Evolutionary conservation across 2,329 filamentous ascomycete species (phyloP).

Genomic region (Cylindrodendrum hubeiense): DNA sequence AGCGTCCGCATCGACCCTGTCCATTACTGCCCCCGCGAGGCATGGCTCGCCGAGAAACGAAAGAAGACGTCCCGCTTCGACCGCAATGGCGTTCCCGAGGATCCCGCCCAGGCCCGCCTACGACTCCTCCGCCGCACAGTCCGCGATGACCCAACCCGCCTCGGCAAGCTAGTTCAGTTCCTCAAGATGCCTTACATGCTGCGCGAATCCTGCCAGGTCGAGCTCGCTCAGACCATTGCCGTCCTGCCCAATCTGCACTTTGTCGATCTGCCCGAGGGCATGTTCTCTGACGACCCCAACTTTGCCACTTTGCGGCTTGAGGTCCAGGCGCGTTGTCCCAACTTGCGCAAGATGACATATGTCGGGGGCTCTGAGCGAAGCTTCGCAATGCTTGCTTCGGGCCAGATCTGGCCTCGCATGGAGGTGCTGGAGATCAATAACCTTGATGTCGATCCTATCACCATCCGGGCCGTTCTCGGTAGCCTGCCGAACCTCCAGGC

Average conservation of each 20-base stretch:
- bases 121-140: slow-evolving; percentile 85
- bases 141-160: slow-evolving; percentile 76
- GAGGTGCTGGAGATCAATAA: slow-evolving; percentile 79
- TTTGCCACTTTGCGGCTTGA: slow-evolving; percentile 85
- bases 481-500: slow-evolving; percentile 77
- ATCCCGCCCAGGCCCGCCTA: slow-evolving; percentile 81
- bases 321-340: slow-evolving; percentile 83
- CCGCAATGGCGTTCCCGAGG: slow-evolving; percentile 83
- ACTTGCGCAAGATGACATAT: slow-evolving; percentile 92
- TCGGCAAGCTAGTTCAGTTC: slow-evolving; percentile 79
- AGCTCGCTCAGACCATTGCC: slow-evolving; percentile 87
- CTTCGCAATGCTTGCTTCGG: slow-evolving; percentile 76
- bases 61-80: slow-evolving; percentile 80
- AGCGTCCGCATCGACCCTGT: slow-evolving; percentile 94
- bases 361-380: slow-evolving; percentile 81
- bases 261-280: slow-evolving; percentile 89
- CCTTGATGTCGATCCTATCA: slow-evolving; percentile 76
- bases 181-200: slow-evolving; percentile 97
- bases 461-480: slow-evolving; percentile 78
- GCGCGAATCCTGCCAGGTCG: slow-evolving; percentile 85
- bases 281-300: slow-evolving; percentile 83
- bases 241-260: slow-evolving; percentile 88
- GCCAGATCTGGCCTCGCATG: slow-evolving; percentile 75
- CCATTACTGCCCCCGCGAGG: slow-evolving; percentile 93
- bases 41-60: slow-evolving; percentile 81